Percentiles rank a stretch among this genome's conserved stretches.
Conservation (phyloP, 495 filamentous ascomycete species). For the Pyrenula massariospora region DNA sequence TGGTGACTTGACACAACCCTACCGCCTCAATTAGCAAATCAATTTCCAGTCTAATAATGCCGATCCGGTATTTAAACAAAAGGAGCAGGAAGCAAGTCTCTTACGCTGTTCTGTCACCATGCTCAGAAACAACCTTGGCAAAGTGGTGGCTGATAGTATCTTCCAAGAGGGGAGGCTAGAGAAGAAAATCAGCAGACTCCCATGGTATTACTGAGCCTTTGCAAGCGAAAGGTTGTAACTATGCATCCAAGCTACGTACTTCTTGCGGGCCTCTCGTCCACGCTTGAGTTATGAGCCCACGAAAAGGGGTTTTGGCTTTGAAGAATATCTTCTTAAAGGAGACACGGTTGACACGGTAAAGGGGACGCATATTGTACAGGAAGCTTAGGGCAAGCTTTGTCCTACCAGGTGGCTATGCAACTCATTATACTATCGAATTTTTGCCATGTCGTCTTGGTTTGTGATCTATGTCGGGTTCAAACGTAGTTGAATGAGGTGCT, state of each 20-base stretch:
- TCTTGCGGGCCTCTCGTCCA: neutral
- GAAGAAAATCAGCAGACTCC: no score
- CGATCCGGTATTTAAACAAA: neutral
- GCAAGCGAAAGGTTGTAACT: neutral
- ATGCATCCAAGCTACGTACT: neutral
- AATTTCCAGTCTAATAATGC: neutral
- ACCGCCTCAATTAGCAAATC: neutral
- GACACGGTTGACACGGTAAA: neutral
- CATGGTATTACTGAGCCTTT: no score
- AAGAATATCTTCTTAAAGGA: neutral
- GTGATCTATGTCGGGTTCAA: no score
- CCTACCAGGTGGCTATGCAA: no score
- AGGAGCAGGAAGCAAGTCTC: conserved; percentile 7
- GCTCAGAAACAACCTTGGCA: conserved; percentile 48
- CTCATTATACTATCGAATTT: no score
- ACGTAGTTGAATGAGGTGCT: no score
- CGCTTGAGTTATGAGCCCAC: neutral
- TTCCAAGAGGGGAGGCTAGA: conserved; percentile 59
- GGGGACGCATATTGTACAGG: no score
- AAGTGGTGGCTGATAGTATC: conserved; percentile 79
- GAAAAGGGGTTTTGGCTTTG: neutral
- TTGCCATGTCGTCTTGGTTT: no score
- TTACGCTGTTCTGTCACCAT: conserved; percentile 69
- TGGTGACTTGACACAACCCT: conserved; percentile 60
- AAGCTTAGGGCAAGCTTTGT: no score